A percentile compares a stretch with the other conserved stretches of the same genome.
These are phyloP conservation scores for Fagopyrum tataricum DNA, from an alignment of 148 eudicot species.

Conservation along the genomic window DNA sequence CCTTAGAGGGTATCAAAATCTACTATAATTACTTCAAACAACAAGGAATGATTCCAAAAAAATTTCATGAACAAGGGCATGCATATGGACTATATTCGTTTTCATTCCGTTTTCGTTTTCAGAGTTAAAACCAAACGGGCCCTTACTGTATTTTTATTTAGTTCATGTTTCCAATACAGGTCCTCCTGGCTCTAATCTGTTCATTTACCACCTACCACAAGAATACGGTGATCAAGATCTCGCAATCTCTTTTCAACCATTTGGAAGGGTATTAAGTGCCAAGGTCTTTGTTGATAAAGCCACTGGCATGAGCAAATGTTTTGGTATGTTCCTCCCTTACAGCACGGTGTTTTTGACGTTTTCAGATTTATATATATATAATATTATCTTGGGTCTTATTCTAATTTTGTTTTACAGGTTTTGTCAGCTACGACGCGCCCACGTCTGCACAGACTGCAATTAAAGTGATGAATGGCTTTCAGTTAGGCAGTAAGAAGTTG, in stretches of 20 bases:
- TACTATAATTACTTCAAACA: no score
- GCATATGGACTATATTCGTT: no score
- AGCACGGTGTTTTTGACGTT: neutral
- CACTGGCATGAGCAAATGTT: conserved; percentile 91
- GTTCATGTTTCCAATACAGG: conserved; percentile 32
- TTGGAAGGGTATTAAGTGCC: conserved; percentile 86
- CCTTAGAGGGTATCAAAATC: no score
- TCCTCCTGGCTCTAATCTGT: conserved; percentile 93
- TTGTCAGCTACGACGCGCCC: conserved; percentile 88
- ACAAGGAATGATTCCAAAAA: no score
- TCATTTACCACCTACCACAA: conserved; percentile 97
- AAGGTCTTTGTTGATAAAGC: conserved; percentile 91
- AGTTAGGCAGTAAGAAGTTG: conserved; percentile 87
- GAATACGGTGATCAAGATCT: conserved; percentile 88
- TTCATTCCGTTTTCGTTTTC: no score
- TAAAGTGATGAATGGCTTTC: conserved; percentile 77
- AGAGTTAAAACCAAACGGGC: no score
- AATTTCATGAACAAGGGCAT: no score
- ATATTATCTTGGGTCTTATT: conserved; percentile 21
- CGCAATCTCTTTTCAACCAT: conserved; percentile 63
- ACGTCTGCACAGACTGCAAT: conserved; percentile 85
- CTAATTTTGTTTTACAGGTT: conserved; percentile 49
- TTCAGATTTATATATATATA: neutral
- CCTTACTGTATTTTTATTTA: no score
- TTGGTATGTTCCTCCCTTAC: conserved; percentile 44